Evolutionary conservation across 768 basidiomycete genomes (phyloP).

Genomic region (Rhodotorula babjevae): DNA sequence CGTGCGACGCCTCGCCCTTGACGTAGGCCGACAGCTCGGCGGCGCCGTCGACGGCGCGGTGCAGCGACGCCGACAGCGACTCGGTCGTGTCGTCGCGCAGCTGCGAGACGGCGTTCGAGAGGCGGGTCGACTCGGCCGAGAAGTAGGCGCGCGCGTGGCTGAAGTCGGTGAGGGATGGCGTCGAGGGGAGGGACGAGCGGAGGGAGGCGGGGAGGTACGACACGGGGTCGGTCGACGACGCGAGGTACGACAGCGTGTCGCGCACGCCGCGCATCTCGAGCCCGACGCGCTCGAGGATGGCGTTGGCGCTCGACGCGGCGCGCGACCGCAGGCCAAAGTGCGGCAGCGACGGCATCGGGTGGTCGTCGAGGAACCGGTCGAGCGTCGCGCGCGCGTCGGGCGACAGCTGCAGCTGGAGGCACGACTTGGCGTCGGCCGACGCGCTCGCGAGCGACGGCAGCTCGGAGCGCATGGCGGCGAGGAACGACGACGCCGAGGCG

Average conservation of each 20-base stretch:
- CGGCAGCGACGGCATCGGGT: constrained; percentile 31
- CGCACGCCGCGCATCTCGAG: constrained; percentile 12
- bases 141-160: constrained; percentile 26
- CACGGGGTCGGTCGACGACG: background rate
- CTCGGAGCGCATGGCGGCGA: constrained; percentile 28
- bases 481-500: constrained; percentile 26
- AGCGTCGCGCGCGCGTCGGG: constrained; percentile 26
- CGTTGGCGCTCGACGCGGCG: constrained; percentile 14
- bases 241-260: constrained; percentile 7
- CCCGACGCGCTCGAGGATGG: constrained; percentile 20
- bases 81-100: constrained; percentile 17
- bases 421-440: constrained; percentile 1
- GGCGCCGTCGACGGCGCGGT: constrained; percentile 13
- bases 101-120: constrained; percentile 12
- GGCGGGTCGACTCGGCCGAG: constrained; percentile 20
- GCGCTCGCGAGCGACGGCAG: constrained; percentile 20
- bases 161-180: constrained; percentile 10
- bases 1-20: constrained; percentile 6
- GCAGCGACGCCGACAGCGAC: constrained; percentile 8
- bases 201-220: background rate
- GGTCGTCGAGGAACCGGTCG: constrained; percentile 34
- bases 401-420: constrained; percentile 23
- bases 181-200: constrained; percentile 17
- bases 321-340: background rate
- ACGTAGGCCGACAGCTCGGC: constrained; percentile 18